Evolutionary conservation across 768 basidiomycete genomes (phyloP).

Genomic region (Mycena albidolilacea): DNA sequence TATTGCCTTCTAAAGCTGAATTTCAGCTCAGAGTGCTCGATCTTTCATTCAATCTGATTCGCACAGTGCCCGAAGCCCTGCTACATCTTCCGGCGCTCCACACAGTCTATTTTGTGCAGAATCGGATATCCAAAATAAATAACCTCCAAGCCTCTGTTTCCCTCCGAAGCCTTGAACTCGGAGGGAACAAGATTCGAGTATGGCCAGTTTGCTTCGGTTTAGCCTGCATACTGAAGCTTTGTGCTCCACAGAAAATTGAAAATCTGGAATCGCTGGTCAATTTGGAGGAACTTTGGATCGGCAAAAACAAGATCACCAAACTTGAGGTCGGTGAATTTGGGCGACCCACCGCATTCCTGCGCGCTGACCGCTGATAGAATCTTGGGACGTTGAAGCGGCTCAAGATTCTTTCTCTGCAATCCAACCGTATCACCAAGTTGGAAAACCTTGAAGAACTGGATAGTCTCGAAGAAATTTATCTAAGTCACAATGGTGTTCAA

Average conservation of each 20-base stretch:
- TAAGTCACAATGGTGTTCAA: slow-evolving; percentile 94
- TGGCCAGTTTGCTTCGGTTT: slow-evolving; percentile 44
- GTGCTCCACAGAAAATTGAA: slow-evolving; percentile 81
- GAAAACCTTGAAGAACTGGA: slow-evolving; percentile 83
- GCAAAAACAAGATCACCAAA: slow-evolving; percentile 96
- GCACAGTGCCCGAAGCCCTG: slow-evolving; percentile 76
- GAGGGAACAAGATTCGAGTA: slow-evolving; percentile 93
- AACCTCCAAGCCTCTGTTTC: slow-evolving; percentile 70
- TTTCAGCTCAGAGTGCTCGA: slow-evolving; percentile 77
- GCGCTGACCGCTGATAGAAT: slow-evolving; percentile 61
- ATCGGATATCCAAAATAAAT: slow-evolving; percentile 88
- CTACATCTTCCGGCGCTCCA: slow-evolving; percentile 71
- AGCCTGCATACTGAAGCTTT: slow-evolving; percentile 5
- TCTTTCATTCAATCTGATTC: slow-evolving; percentile 94
- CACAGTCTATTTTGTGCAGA: slow-evolving; percentile 96
- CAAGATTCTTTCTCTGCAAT: slow-evolving; percentile 91
- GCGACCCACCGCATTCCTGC: neutral
- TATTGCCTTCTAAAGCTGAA: slow-evolving; percentile 7
- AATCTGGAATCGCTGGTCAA: slow-evolving; percentile 84
- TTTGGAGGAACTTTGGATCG: slow-evolving; percentile 95
- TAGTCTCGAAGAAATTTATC: slow-evolving; percentile 89
- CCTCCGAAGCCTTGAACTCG: slow-evolving; percentile 89
- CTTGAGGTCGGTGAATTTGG: slow-evolving; percentile 73
- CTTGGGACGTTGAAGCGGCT: slow-evolving; percentile 79
- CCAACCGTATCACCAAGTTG: slow-evolving; percentile 92